Evolutionary conservation across 1,284 basidiomycete genomes (phyloP).

Genomic region (Heterobasidion annosum): DNA sequence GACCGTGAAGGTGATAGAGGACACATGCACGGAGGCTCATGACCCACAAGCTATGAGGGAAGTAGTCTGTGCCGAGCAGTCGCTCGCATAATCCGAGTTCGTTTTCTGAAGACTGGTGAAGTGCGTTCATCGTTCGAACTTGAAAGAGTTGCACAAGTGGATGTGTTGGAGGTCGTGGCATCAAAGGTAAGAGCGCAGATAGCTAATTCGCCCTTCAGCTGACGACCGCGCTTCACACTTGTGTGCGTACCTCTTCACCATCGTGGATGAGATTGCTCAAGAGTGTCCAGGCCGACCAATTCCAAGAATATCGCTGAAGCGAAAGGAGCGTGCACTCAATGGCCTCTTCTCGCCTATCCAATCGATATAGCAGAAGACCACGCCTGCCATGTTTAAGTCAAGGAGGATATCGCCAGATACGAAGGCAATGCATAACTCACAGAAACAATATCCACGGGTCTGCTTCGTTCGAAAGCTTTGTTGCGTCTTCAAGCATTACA

Average conservation of each 20-base stretch:
- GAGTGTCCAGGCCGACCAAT: constrained; percentile 92
- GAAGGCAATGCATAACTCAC: constrained; percentile 32
- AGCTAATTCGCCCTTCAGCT: constrained; percentile 29
- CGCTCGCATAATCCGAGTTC: constrained; percentile 73
- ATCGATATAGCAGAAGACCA: constrained; percentile 62
- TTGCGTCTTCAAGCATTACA: constrained; percentile 38
- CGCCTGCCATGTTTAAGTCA: constrained; percentile 35
- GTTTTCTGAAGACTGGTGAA: constrained; percentile 82
- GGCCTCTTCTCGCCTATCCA: constrained; percentile 77
- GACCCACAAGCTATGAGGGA: constrained; percentile 81
- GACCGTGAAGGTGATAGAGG: constrained; percentile 86
- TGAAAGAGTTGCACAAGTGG: constrained; percentile 83
- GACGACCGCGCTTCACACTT: not conserved
- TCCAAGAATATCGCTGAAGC: constrained; percentile 82
- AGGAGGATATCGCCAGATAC: constrained; percentile 25
- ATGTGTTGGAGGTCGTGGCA: constrained; percentile 59
- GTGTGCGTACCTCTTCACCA: constrained; percentile 69
- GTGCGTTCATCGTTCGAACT: constrained; percentile 81
- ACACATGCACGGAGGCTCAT: constrained; percentile 81
- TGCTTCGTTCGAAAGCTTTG: constrained; percentile 31
- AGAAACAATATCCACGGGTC: constrained; percentile 87
- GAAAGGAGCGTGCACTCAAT: constrained; percentile 78
- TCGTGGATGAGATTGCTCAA: constrained; percentile 78
- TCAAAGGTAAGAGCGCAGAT: constrained; percentile 51
- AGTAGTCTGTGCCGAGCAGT: constrained; percentile 62